Conservation (phyloP, 768 basidiomycete genomes). For the Daedaleopsis nitida region DNA sequence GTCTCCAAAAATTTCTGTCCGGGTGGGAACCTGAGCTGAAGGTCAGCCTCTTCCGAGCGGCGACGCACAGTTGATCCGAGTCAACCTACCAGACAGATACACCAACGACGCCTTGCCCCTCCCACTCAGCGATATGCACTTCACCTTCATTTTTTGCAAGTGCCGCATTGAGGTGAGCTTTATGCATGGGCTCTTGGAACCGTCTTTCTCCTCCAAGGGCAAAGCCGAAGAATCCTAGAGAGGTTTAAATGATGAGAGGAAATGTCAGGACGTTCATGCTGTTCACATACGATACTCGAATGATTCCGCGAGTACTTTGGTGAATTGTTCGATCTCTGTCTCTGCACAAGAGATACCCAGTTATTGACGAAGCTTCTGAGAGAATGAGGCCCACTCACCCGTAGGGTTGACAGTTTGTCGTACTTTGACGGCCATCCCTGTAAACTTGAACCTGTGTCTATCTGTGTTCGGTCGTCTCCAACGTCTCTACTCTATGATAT, state of each 20-base stretch:
- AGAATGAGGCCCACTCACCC: neutral
- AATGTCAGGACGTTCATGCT: neutral
- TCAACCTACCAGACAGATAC: constrained; percentile 11
- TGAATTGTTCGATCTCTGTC: neutral
- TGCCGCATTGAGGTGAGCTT: constrained; percentile 8
- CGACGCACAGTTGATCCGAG: neutral
- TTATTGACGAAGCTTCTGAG: neutral
- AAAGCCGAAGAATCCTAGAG: constrained; percentile 5
- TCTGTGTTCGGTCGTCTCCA: too few relatives aligned
- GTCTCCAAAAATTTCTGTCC: constrained; percentile 12
- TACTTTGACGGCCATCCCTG: neutral
- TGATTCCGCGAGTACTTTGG: neutral
- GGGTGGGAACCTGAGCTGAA: constrained; percentile 11
- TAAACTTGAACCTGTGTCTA: neutral
- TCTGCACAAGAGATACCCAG: neutral
- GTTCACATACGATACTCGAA: constrained; percentile 2
- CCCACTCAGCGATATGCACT: constrained; percentile 13
- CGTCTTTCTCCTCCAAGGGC: constrained; percentile 4
- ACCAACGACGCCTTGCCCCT: constrained; percentile 4
- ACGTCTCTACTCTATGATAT: too few relatives aligned
- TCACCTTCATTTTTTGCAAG: constrained; percentile 6
- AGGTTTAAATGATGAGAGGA: neutral
- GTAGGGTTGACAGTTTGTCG: neutral
- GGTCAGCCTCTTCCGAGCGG: neutral
- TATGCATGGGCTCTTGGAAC: constrained; percentile 6